Evolutionary conservation across 2,329 filamentous ascomycete genomes (phyloP).

Genomic region (Botrytis aclada): DNA sequence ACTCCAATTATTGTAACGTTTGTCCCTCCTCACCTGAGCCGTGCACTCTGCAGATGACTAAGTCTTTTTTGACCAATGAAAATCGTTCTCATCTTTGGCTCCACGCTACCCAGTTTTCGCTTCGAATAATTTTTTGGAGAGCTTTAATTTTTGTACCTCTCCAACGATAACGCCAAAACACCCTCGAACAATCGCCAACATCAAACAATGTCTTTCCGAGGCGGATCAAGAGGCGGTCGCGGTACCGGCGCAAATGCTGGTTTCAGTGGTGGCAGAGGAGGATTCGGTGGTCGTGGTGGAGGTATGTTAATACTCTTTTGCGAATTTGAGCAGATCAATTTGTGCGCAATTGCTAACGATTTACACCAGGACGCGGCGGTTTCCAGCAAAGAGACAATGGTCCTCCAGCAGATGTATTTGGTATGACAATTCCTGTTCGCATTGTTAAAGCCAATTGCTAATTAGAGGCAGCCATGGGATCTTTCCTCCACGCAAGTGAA

Average conservation of each 20-base stretch:
- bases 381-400: constrained; percentile 60
- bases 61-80: neutral
- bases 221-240: constrained; percentile 56
- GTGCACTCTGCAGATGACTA: constrained; percentile 10
- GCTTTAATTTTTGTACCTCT: constrained; percentile 28
- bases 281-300: constrained; percentile 47
- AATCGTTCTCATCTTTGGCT: neutral
- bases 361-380: constrained; percentile 54
- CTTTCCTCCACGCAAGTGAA: constrained; percentile 90
- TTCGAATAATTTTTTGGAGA: constrained; percentile 23
- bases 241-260: constrained; percentile 49
- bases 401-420: constrained; percentile 59
- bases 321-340: constrained; percentile 15
- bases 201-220: constrained; percentile 43
- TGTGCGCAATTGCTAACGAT: constrained; percentile 25
- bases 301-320: constrained; percentile 35
- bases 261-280: constrained; percentile 50
- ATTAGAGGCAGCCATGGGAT: constrained; percentile 71
- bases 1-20: constrained; percentile 11
- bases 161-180: constrained; percentile 41
- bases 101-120: constrained; percentile 20
- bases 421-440: constrained; percentile 39
- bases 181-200: constrained; percentile 21
- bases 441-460: constrained; percentile 22
- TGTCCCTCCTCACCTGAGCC: neutral